Conservation (phyloP, 1,139 yeast genomes). For the Saccharomyces pastorianus region DNA sequence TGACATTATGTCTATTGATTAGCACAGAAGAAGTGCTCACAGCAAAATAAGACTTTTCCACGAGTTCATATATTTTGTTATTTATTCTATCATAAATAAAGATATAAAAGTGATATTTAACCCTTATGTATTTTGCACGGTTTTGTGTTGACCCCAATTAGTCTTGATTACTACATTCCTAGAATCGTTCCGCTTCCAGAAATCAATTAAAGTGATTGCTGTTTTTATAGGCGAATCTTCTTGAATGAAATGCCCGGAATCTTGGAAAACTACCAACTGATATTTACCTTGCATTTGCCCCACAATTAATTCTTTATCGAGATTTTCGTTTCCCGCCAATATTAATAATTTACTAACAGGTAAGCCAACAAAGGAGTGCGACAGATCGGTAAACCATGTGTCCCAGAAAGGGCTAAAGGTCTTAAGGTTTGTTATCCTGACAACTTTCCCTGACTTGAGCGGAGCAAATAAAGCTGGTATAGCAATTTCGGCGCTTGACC, state of each 20-base stretch:
- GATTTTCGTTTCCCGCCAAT: conserved; percentile 82
- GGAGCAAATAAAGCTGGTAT: conserved; percentile 55
- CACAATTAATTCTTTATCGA: conserved; percentile 76
- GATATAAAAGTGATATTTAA: background rate
- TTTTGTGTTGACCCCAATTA: conserved; percentile 32
- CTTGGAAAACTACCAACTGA: conserved; percentile 76
- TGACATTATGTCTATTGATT: conserved; percentile 40
- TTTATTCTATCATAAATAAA: background rate
- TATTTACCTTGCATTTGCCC: conserved; percentile 98
- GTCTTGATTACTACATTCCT: conserved; percentile 31
- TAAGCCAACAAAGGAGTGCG: conserved; percentile 48
- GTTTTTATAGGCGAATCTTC: conserved; percentile 76
- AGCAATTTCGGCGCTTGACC: conserved; percentile 60
- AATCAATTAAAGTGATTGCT: conserved; percentile 49
- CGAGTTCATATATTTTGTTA: background rate
- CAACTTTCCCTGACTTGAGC: conserved; percentile 27
- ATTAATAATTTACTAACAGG: conserved; percentile 63
- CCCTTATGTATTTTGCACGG: conserved; percentile 2
- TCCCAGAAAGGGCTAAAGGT: conserved; percentile 65
- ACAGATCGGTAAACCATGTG: conserved; percentile 72
- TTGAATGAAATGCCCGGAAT: conserved; percentile 84
- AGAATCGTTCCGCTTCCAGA: conserved; percentile 44
- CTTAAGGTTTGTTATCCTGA: conserved; percentile 60
- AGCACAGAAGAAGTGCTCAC: conserved; percentile 2
- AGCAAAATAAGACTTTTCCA: background rate